phyloP scores from a whole-genome alignment of 2,329 filamentous ascomycete genomes.

The Stemphylium beticola region DNA sequence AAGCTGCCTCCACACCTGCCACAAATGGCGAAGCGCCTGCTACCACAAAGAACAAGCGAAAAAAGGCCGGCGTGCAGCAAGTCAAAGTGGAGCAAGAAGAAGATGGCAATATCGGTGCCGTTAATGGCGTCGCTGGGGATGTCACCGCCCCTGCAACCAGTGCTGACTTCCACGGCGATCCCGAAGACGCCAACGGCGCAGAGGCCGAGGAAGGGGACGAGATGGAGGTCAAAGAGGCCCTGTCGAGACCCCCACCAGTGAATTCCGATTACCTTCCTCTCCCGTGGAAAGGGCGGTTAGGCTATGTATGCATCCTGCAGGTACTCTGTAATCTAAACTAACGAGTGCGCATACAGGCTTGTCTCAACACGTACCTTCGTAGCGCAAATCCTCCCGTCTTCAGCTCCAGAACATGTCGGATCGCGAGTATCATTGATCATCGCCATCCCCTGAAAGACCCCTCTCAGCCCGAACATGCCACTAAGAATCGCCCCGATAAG shows the following conservation, averaged over 20 bases:
- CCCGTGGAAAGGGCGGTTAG: conserved; percentile 87
- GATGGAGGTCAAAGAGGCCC: conserved; percentile 64
- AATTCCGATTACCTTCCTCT: conserved; percentile 84
- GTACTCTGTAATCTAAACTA: conserved; percentile 22
- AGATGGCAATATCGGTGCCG: conserved; percentile 11
- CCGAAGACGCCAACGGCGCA: conserved; percentile 53
- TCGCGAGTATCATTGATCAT: conserved; percentile 88
- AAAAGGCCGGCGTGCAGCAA: conserved; percentile 30
- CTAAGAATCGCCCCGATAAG: conserved; percentile 85
- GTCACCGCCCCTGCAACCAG: conserved; percentile 25
- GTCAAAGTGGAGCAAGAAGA: conserved; percentile 36
- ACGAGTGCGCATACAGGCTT: conserved; percentile 64
- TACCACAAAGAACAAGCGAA: conserved; percentile 31
- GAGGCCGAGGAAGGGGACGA: conserved; percentile 59
- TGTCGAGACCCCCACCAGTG: conserved; percentile 73
- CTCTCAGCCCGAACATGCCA: conserved; percentile 76
- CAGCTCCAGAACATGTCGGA: conserved; percentile 87
- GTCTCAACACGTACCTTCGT: conserved; percentile 89
- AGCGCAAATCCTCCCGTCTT: conserved; percentile 83
- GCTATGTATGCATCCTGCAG: conserved; percentile 70
- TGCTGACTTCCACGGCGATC: conserved; percentile 46
- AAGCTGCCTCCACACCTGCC: conserved; percentile 15
- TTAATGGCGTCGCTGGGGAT: conserved; percentile 21
- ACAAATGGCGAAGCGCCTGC: conserved; percentile 17
- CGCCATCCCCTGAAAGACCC: conserved; percentile 80